These are phyloP conservation scores for Globisporangium recalcitrans DNA, from an alignment of 352 stramenopile genomes.

Conservation along the genomic window DNA sequence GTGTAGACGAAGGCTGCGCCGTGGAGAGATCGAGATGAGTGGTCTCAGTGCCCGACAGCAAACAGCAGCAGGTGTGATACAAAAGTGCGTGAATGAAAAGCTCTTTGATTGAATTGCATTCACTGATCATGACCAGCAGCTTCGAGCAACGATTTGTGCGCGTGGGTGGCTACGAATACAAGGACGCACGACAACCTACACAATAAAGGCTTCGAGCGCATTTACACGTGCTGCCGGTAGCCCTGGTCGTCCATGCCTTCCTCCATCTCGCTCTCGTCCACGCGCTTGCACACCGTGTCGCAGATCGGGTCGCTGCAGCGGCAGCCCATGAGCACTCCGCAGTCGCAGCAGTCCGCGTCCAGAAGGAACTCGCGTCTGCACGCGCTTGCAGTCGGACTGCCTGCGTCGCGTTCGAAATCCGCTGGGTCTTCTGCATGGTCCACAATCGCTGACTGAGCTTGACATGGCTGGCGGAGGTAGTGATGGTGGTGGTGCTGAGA, in stretches of 20 bases:
- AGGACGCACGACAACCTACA: not conserved
- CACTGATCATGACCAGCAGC: not conserved
- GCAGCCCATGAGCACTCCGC: constrained; percentile 21
- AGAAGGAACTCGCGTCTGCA: not conserved
- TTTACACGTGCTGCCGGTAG: constrained; percentile 29
- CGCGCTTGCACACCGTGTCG: constrained; percentile 14
- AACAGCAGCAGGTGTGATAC: constrained; percentile 2
- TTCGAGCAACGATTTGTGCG: no score
- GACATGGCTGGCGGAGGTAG: not conserved
- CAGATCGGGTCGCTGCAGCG: constrained; percentile 30
- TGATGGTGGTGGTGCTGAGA: not conserved
- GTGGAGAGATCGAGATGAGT: not conserved
- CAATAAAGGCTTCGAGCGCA: not conserved
- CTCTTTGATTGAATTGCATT: not conserved
- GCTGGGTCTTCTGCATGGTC: not conserved
- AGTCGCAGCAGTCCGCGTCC: constrained; percentile 21
- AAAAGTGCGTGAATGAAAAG: constrained; percentile 4
- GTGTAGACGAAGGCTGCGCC: not conserved
- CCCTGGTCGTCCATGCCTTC: constrained; percentile 34
- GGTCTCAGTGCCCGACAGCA: not conserved
- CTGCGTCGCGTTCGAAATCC: not conserved
- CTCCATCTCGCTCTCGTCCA: constrained; percentile 13
- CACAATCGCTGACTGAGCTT: not conserved
- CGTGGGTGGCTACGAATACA: not conserved
- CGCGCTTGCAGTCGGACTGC: not conserved